Percentiles rank a stretch among this genome's conserved stretches.
Conservation (phyloP, 1,284 basidiomycete genomes). For the Mycena sp. region DNA sequence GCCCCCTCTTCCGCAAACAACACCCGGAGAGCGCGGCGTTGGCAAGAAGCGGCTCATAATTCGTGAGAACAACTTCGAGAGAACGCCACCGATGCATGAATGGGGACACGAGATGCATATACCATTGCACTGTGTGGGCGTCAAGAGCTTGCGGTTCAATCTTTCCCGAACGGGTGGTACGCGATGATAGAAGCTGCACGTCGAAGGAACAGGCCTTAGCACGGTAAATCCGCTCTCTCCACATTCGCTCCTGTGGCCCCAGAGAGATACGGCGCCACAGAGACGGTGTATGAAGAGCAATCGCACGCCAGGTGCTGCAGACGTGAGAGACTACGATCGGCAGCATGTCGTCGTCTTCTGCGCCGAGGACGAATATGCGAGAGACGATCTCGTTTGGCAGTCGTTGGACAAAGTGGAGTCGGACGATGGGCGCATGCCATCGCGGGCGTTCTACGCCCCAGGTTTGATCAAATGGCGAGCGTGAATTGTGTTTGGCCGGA, state of each 20-base stretch:
- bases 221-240: slow-evolving; percentile 65
- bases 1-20: slow-evolving; percentile 49
- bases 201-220: slow-evolving; percentile 68
- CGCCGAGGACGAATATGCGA: slow-evolving; percentile 68
- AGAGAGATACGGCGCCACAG: slow-evolving; percentile 69
- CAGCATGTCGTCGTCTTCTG: slow-evolving; percentile 61
- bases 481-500: slow-evolving; percentile 5
- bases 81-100: slow-evolving; percentile 60
- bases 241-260: slow-evolving; percentile 59
- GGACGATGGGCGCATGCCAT: background rate
- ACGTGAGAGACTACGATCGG: slow-evolving; percentile 71
- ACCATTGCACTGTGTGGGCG: slow-evolving; percentile 61
- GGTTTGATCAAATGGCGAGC: background rate
- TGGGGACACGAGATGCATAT: slow-evolving; percentile 60
- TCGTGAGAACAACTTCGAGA: slow-evolving; percentile 62
- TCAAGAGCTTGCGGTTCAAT: slow-evolving; percentile 49
- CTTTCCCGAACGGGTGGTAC: slow-evolving; percentile 37
- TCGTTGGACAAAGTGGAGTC: slow-evolving; percentile 56
- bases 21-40: slow-evolving; percentile 64
- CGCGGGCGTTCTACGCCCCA: background rate
- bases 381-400: slow-evolving; percentile 71
- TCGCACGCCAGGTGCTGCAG: slow-evolving; percentile 66
- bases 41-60: slow-evolving; percentile 70
- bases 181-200: slow-evolving; percentile 54
- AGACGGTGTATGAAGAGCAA: slow-evolving; percentile 63